Conservation (phyloP, 2,329 filamentous ascomycete genomes). For the Alternaria sp. region DNA sequence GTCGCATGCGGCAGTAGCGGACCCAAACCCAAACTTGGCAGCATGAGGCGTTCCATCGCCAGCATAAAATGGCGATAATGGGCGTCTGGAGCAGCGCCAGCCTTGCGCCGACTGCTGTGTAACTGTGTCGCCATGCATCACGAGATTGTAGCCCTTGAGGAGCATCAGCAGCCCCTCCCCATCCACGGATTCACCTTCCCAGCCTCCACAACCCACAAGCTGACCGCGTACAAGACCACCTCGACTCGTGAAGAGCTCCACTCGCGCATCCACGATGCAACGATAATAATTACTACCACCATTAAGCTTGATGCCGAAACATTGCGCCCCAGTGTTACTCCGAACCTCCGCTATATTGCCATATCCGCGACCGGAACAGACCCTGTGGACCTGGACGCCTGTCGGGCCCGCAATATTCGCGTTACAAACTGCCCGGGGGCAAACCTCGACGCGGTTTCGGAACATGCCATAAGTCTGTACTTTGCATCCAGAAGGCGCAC, state of each 20-base stretch:
- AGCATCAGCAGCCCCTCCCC: conserved; percentile 50
- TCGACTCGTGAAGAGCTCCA: conserved; percentile 39
- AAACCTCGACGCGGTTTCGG: conserved; percentile 56
- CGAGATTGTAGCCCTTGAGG: conserved; percentile 56
- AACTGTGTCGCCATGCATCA: conserved; percentile 44
- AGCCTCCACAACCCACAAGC: conserved; percentile 43
- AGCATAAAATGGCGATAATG: neutral
- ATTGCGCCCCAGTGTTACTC: conserved; percentile 47
- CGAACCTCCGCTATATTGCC: conserved; percentile 54
- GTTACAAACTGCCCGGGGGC: conserved; percentile 57
- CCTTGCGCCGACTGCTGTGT: neutral
- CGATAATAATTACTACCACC: conserved; percentile 54
- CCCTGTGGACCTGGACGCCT: conserved; percentile 55
- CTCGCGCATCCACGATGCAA: conserved; percentile 54
- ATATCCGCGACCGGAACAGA: conserved; percentile 57
- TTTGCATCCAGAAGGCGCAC: conserved; percentile 55
- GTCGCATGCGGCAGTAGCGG: conserved; percentile 8
- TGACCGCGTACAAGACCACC: conserved; percentile 49
- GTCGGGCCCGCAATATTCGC: conserved; percentile 51
- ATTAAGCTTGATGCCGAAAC: conserved; percentile 51
- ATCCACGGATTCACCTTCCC: conserved; percentile 48
- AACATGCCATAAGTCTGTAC: conserved; percentile 60
- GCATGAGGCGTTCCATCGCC: neutral
- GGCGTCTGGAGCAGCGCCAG: neutral
- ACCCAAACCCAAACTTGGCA: neutral